phyloP scores from a whole-genome alignment of 2,329 filamentous ascomycete genomes.

The Zasmidium cellare region DNA sequence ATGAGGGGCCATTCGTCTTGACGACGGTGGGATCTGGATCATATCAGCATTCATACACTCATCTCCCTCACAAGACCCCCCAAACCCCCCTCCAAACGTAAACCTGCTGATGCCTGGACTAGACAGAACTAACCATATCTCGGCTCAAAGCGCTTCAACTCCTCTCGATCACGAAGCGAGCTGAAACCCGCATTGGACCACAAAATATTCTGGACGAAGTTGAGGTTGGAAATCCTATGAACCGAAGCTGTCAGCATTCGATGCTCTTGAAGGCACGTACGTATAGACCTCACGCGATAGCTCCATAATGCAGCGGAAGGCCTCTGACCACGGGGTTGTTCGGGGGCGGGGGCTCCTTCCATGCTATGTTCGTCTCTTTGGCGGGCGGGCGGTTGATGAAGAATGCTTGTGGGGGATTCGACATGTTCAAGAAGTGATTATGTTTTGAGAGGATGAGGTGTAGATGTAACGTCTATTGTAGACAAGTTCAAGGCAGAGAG shows the following conservation, averaged over 20 bases:
- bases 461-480: no score
- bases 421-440: no score
- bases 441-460: no score
- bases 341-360: constrained; percentile 35
- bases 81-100: no score
- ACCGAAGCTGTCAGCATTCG: not conserved
- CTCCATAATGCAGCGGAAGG: constrained; percentile 60
- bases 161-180: constrained; percentile 55
- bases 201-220: constrained; percentile 60
- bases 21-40: constrained; percentile 60
- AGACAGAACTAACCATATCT: constrained; percentile 42
- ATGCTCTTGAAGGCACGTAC: not conserved
- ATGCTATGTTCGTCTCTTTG: constrained; percentile 32
- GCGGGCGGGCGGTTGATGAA: constrained; percentile 15
- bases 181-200: constrained; percentile 73
- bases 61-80: no score
- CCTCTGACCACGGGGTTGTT: constrained; percentile 72
- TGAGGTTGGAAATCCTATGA: constrained; percentile 60
- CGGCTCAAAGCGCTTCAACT: constrained; percentile 56
- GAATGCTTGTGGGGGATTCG: not conserved
- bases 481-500: no score
- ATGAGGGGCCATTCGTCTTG: constrained; percentile 37
- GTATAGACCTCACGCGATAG: constrained; percentile 55
- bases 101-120: no score
- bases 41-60: no score